Percentiles rank a stretch among this genome's conserved stretches.
Evolutionary conservation across 129 eudicot genomes (phyloP).

Genomic region (Helichrysum umbraculigerum): DNA sequence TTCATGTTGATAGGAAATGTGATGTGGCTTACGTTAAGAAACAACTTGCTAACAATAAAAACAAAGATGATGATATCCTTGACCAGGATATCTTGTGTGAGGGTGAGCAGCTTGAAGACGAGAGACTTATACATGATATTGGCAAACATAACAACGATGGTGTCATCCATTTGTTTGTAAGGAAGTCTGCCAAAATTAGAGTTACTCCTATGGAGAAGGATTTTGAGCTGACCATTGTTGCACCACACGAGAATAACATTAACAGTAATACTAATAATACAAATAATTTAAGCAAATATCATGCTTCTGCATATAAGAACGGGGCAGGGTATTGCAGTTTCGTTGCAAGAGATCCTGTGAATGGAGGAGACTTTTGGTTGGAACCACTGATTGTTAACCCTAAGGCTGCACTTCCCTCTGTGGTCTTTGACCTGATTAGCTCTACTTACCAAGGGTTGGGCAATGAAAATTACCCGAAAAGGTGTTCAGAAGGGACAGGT

Average conservation of each 20-base stretch:
- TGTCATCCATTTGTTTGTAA: constrained; percentile 63
- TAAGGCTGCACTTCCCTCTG: constrained; percentile 49
- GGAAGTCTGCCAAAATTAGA: constrained; percentile 58
- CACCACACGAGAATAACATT: constrained; percentile 21
- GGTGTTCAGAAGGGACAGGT: constrained; percentile 76
- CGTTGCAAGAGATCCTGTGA: constrained; percentile 24
- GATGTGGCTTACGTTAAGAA: constrained; percentile 63
- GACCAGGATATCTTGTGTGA: constrained; percentile 55
- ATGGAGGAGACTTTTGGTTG: constrained; percentile 39
- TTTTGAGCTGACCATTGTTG: constrained; percentile 59
- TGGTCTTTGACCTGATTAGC: constrained; percentile 44
- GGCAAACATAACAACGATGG: constrained; percentile 47
- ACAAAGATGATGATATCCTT: constrained; percentile 34
- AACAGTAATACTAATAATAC: neutral
- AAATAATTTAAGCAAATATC: constrained; percentile 20
- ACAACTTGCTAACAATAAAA: constrained; percentile 45
- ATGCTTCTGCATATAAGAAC: constrained; percentile 18
- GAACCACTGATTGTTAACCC: constrained; percentile 65
- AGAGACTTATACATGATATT: constrained; percentile 50
- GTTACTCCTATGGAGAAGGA: constrained; percentile 48
- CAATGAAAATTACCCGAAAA: constrained; percentile 45
- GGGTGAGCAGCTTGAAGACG: constrained; percentile 61
- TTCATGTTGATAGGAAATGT: constrained; percentile 54
- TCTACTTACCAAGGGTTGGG: constrained; percentile 51
- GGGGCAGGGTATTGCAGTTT: constrained; percentile 7